Percentiles rank a stretch among this genome's conserved stretches.
phyloP scores from a whole-genome alignment of 345 rosid genomes.

The Moringa oleifera region DNA sequence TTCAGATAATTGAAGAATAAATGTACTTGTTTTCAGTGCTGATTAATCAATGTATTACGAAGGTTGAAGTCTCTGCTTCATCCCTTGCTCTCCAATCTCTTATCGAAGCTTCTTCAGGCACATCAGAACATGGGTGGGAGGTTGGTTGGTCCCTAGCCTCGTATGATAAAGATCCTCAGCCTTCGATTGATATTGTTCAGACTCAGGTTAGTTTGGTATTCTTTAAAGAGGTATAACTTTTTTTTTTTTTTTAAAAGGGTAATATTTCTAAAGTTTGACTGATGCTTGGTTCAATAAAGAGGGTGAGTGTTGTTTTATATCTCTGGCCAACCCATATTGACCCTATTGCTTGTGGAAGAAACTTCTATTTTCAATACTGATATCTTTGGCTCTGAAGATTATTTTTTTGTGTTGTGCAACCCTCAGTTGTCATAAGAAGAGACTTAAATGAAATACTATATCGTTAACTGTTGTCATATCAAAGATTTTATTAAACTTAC shows the following conservation, averaged over 20 bases:
- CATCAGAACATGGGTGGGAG: slow-evolving; percentile 77
- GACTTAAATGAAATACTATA: too few species aligned
- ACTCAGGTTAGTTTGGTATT: slow-evolving; percentile 25
- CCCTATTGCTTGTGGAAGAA: too few species aligned
- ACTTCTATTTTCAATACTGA: too few species aligned
- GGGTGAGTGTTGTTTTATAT: neutral
- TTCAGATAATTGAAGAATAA: neutral
- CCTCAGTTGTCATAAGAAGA: neutral
- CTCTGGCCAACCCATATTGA: too few species aligned
- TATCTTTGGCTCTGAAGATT: neutral
- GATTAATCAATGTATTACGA: slow-evolving; percentile 25
- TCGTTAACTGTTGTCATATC: neutral
- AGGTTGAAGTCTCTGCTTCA: slow-evolving; percentile 84
- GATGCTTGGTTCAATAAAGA: neutral
- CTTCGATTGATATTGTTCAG: slow-evolving; percentile 24
- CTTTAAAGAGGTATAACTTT: slow-evolving; percentile 4
- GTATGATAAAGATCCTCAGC: slow-evolving; percentile 34
- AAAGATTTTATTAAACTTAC: neutral
- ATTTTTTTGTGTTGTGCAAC: neutral
- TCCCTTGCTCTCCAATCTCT: slow-evolving; percentile 70
- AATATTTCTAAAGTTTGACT: neutral
- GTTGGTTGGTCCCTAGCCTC: slow-evolving; percentile 89
- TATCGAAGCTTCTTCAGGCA: slow-evolving; percentile 63
- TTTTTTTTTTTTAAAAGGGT: neutral
- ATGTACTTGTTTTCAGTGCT: slow-evolving; percentile 15